A percentile compares a stretch with the other conserved stretches of the same genome.
These are phyloP conservation scores for Aspergillus sclerotioniger DNA, from an alignment of 495 filamentous ascomycete species.

Conservation along the genomic window DNA sequence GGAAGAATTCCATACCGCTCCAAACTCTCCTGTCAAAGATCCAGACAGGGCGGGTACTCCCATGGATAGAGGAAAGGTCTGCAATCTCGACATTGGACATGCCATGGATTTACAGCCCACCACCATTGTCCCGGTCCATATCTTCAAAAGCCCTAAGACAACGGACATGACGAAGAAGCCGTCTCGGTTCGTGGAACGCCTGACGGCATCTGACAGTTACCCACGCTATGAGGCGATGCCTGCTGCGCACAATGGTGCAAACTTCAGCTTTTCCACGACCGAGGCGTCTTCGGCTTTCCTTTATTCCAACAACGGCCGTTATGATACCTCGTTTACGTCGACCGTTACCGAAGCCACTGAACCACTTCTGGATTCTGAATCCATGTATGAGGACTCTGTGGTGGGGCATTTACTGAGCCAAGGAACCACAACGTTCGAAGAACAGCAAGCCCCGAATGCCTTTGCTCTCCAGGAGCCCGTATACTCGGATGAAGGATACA, in stretches of 20 bases:
- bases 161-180: slow-evolving; percentile 6
- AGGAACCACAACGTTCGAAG: slow-evolving; percentile 16
- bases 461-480: slow-evolving; percentile 1
- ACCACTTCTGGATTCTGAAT: slow-evolving; percentile 23
- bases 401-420: slow-evolving; percentile 26
- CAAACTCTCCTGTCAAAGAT: slow-evolving; percentile 35
- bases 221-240: slow-evolving; percentile 18
- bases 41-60: background rate
- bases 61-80: slow-evolving; percentile 10
- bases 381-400: slow-evolving; percentile 34
- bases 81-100: slow-evolving; percentile 10
- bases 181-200: slow-evolving; percentile 21
- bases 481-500: slow-evolving; percentile 19
- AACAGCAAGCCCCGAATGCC: slow-evolving; percentile 4
- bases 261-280: slow-evolving; percentile 30
- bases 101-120: slow-evolving; percentile 6
- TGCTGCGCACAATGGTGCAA: slow-evolving; percentile 5
- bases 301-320: slow-evolving; percentile 10
- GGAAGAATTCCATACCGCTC: slow-evolving; percentile 40
- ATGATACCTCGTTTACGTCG: slow-evolving; percentile 32
- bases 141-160: slow-evolving; percentile 8
- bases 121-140: background rate
- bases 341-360: slow-evolving; percentile 33
- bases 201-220: slow-evolving; percentile 20
- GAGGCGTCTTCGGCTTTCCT: slow-evolving; percentile 18